Evolutionary conservation across 2,329 filamentous ascomycete genomes (phyloP).

Genomic region (Cercospora sesami): DNA sequence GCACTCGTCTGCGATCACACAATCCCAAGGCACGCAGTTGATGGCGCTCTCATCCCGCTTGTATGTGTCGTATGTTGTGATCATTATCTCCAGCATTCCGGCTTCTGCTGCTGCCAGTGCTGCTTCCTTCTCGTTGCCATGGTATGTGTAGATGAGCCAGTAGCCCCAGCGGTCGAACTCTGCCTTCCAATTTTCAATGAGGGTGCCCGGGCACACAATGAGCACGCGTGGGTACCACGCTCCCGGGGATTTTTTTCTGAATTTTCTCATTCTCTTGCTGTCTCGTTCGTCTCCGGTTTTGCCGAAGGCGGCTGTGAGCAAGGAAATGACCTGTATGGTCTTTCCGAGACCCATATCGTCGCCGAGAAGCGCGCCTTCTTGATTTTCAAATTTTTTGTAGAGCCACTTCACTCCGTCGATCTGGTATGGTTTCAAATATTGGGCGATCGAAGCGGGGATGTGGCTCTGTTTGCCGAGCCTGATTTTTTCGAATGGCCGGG

Average conservation of each 20-base stretch:
- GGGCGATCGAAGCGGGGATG: slow-evolving; percentile 85
- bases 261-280: slow-evolving; percentile 80
- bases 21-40: slow-evolving; percentile 90
- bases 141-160: slow-evolving; percentile 85
- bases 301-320: slow-evolving; percentile 86
- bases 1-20: slow-evolving; percentile 90
- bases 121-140: slow-evolving; percentile 63
- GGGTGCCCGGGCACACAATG: slow-evolving; percentile 82
- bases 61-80: slow-evolving; percentile 93
- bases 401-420: slow-evolving; percentile 81
- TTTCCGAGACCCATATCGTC: slow-evolving; percentile 99
- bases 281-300: slow-evolving; percentile 91
- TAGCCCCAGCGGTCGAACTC: slow-evolving; percentile 90
- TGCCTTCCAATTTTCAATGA: slow-evolving; percentile 88
- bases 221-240: slow-evolving; percentile 81
- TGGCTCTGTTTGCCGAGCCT: slow-evolving; percentile 64
- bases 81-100: slow-evolving; percentile 82
- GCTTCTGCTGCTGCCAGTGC: slow-evolving; percentile 60
- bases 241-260: slow-evolving; percentile 60
- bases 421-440: slow-evolving; percentile 91
- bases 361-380: slow-evolving; percentile 84
- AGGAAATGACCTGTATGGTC: slow-evolving; percentile 92
- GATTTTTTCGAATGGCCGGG: slow-evolving; percentile 69
- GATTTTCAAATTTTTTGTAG: slow-evolving; percentile 85
- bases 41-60: slow-evolving; percentile 70